A percentile compares a stretch with the other conserved stretches of the same genome.
Evolutionary conservation across 2,329 filamentous ascomycete species (phyloP).

Genomic region (Fusarium robinianum): DNA sequence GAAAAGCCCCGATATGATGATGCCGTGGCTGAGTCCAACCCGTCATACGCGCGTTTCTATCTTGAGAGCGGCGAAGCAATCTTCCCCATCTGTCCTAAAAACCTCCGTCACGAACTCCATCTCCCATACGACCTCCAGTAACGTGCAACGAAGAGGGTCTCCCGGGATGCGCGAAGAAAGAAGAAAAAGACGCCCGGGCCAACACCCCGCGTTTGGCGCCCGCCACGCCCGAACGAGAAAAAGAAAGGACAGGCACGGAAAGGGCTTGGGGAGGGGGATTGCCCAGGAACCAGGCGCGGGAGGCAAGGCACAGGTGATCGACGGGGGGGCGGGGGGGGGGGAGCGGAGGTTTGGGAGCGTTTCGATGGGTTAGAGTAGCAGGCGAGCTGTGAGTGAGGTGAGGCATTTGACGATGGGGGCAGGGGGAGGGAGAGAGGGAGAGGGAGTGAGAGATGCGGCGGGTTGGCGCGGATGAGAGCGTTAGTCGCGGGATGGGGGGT

Average conservation of each 20-base stretch:
- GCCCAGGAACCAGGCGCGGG: constrained; percentile 25
- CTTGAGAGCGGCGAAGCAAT: constrained; percentile 30
- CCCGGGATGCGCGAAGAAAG: background rate
- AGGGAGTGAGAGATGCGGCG: constrained; percentile 11
- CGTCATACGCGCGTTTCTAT: constrained; percentile 19
- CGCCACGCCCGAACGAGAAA: constrained; percentile 14
- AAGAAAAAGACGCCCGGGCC: constrained; percentile 15
- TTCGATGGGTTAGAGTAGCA: too few species aligned
- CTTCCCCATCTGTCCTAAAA: too few species aligned
- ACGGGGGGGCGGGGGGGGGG: constrained; percentile 2
- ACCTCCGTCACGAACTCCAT: too few species aligned
- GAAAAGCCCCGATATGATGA: background rate
- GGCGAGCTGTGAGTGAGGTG: too few species aligned
- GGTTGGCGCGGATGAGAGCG: background rate
- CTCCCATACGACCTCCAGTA: too few species aligned
- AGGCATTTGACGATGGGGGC: constrained; percentile 23
- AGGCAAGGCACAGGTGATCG: constrained; percentile 11
- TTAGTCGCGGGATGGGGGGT: too few species aligned
- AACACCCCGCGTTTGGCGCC: constrained; percentile 37
- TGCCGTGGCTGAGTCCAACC: constrained; percentile 22
- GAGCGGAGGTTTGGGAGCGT: too few species aligned
- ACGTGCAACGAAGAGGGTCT: too few species aligned
- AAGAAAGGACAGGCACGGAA: constrained; percentile 15
- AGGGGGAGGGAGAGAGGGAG: background rate
- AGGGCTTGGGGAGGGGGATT: constrained; percentile 21